phyloP scores from a whole-genome alignment of 768 basidiomycete genomes.

The Boletus sp. region DNA sequence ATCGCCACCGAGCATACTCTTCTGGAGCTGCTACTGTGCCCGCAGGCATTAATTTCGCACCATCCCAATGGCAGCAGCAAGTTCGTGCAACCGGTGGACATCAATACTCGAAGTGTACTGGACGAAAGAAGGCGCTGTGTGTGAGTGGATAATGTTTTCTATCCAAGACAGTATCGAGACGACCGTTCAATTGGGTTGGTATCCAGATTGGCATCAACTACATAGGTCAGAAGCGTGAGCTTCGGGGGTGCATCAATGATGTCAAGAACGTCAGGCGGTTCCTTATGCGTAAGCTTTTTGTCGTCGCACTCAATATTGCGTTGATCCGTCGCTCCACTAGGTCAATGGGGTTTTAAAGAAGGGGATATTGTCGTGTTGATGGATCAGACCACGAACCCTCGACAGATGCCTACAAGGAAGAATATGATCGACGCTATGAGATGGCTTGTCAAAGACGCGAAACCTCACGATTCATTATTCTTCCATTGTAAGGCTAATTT shows the following conservation, averaged over 20 bases:
- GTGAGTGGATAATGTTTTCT: constrained; percentile 21
- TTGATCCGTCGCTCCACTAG: constrained; percentile 18
- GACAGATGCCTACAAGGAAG: constrained; percentile 46
- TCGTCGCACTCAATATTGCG: neutral
- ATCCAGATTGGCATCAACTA: constrained; percentile 79
- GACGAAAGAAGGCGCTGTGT: constrained; percentile 50
- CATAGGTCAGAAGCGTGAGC: constrained; percentile 54
- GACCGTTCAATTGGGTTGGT: neutral
- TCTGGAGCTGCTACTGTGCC: constrained; percentile 11
- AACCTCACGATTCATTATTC: constrained; percentile 69
- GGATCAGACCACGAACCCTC: constrained; percentile 42
- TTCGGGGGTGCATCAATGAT: constrained; percentile 82
- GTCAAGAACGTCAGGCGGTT: constrained; percentile 67
- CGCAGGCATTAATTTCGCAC: neutral
- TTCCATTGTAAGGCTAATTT: constrained; percentile 53
- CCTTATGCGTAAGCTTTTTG: constrained; percentile 48
- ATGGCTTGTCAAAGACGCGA: constrained; percentile 69
- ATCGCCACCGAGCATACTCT: constrained; percentile 23
- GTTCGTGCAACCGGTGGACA: constrained; percentile 10
- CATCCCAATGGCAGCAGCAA: constrained; percentile 4
- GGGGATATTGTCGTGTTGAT: constrained; percentile 58
- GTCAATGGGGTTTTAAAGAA: constrained; percentile 44
- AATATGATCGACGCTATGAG: constrained; percentile 60
- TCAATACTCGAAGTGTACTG: constrained; percentile 49
- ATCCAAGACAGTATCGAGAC: neutral